Evolutionary conservation across 2,329 filamentous ascomycete genomes (phyloP).

Genomic region (Endocalyx cinctus): DNA sequence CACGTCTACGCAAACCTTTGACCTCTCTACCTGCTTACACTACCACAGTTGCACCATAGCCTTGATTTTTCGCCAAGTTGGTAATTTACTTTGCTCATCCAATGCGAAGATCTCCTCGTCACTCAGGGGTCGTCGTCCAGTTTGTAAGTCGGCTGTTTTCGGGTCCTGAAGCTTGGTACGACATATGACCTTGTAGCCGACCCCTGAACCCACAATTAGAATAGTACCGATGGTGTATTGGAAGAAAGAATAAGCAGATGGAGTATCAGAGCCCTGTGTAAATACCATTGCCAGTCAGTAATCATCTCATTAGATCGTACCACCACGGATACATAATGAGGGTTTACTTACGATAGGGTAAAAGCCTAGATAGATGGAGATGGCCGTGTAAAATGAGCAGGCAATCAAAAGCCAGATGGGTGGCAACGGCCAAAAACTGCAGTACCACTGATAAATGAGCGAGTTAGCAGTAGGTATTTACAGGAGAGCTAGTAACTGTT

Average conservation of each 20-base stretch:
- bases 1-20: too few species aligned
- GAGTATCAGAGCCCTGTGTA: not conserved
- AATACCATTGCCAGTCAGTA: not conserved
- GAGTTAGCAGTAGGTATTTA: too few species aligned
- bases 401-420: slow-evolving; percentile 1
- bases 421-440: slow-evolving; percentile 1
- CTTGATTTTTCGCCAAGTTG: not conserved
- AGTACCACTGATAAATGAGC: too few species aligned
- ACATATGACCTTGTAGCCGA: slow-evolving; percentile 1
- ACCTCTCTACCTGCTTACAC: slow-evolving; percentile 1
- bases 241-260: slow-evolving; percentile 1
- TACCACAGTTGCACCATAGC: slow-evolving; percentile 1
- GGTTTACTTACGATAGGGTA: slow-evolving; percentile 1
- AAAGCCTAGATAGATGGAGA: not conserved
- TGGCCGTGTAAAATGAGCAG: not conserved
- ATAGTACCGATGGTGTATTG: slow-evolving; percentile 1
- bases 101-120: slow-evolving; percentile 1
- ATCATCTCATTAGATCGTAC: not conserved
- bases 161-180: not conserved
- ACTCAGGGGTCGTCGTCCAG: slow-evolving; percentile 1
- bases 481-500: too few species aligned
- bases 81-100: not conserved
- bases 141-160: slow-evolving; percentile 1
- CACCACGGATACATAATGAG: not conserved
- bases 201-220: not conserved